phyloP scores from a whole-genome alignment of 1,139 yeast species.

The Fermentozyma sake region DNA sequence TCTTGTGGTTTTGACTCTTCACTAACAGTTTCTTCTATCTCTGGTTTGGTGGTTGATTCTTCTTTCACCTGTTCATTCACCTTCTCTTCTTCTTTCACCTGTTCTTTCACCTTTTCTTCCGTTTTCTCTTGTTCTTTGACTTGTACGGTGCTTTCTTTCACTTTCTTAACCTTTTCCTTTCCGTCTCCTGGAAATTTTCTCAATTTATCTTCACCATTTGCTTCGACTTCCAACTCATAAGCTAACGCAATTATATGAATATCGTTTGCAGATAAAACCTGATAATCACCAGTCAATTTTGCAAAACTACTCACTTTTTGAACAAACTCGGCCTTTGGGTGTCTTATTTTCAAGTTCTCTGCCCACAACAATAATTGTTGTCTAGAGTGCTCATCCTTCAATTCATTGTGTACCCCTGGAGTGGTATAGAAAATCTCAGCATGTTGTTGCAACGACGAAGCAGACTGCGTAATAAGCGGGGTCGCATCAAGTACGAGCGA shows the following conservation, averaged over 20 bases:
- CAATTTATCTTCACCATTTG: conserved; percentile 62
- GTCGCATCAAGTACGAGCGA: conserved; percentile 87
- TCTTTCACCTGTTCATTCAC: conserved; percentile 10
- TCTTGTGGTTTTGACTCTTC: conserved; percentile 6
- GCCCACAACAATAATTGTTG: conserved; percentile 78
- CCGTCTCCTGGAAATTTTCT: conserved; percentile 71
- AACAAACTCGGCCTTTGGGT: conserved; percentile 65
- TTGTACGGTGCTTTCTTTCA: conserved; percentile 6
- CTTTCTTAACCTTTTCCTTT: conserved; percentile 11
- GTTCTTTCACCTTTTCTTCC: conserved; percentile 5
- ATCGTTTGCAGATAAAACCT: conserved; percentile 87
- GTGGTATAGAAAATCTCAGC: conserved; percentile 78
- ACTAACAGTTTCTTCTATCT: conserved; percentile 7
- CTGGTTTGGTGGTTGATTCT: conserved; percentile 5
- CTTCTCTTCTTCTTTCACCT: conserved; percentile 7
- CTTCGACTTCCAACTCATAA: conserved; percentile 76
- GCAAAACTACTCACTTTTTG: conserved; percentile 72
- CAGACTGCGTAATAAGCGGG: conserved; percentile 83
- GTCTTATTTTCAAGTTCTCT: conserved; percentile 58
- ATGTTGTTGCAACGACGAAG: conserved; percentile 64
- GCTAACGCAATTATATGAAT: conserved; percentile 87
- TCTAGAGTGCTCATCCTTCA: conserved; percentile 81
- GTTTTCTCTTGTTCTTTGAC: conserved; percentile 9
- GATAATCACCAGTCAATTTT: conserved; percentile 82
- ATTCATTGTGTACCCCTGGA: conserved; percentile 85